A percentile compares a stretch with the other conserved stretches of the same genome.
Evolutionary conservation across 305 asterid species (phyloP).

Genomic region (Euphrasia arctica): DNA sequence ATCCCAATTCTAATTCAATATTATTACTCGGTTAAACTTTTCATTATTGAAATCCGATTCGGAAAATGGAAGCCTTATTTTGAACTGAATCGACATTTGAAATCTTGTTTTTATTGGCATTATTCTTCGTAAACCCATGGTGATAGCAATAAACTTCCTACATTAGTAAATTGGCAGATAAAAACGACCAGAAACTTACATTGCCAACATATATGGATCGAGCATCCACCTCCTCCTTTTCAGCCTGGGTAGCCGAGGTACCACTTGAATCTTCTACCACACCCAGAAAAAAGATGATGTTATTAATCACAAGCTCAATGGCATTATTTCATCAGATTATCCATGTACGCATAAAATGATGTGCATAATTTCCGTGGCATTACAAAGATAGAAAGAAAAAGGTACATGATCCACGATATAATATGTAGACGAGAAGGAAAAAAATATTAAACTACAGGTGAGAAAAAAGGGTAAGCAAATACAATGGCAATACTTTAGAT

Average conservation of each 20-base stretch:
- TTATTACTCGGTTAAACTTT: neutral
- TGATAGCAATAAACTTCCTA: neutral
- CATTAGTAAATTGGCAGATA: constrained; percentile 18
- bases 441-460: neutral
- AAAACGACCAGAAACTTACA: constrained; percentile 52
- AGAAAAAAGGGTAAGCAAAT: constrained; percentile 4
- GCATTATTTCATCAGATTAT: constrained; percentile 18
- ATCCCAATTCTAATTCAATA: neutral
- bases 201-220: constrained; percentile 92
- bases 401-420: neutral
- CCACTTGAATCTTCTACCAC: constrained; percentile 52
- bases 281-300: constrained; percentile 24
- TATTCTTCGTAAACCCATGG: constrained; percentile 23
- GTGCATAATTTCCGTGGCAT: too few species aligned
- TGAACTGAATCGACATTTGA: neutral
- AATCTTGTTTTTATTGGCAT: constrained; percentile 3
- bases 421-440: neutral
- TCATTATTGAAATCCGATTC: neutral
- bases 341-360: constrained; percentile 6
- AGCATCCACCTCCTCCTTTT: constrained; percentile 84
- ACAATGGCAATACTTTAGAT: constrained; percentile 6
- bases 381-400: constrained; percentile 1
- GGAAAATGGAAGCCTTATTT: neutral
- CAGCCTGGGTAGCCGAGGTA: constrained; percentile 61
- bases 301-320: constrained; percentile 23